A percentile compares a stretch with the other conserved stretches of the same genome.
Evolutionary conservation across 345 rosid genomes (phyloP).

Genomic region (Nasturtium officinale): DNA sequence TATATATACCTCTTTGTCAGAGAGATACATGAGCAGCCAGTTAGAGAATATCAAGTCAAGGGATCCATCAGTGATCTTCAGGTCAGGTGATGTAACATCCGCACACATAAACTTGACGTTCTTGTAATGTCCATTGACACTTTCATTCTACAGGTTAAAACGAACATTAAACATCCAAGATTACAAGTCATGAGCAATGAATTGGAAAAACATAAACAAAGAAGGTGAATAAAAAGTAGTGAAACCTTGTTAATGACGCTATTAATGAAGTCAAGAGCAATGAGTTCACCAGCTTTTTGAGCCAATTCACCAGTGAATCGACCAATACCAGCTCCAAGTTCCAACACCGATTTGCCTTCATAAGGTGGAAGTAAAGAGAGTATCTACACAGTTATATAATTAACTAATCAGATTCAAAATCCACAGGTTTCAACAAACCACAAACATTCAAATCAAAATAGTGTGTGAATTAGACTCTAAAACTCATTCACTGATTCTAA

Average conservation of each 20-base stretch:
- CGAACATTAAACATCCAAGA: conserved; percentile 1
- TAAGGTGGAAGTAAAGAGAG: conserved; percentile 82
- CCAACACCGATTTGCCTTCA: conserved; percentile 81
- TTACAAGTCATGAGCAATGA: conserved; percentile 1
- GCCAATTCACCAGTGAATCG: conserved; percentile 94
- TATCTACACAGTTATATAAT: conserved; percentile 43
- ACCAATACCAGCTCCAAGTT: conserved; percentile 95
- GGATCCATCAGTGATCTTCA: conserved; percentile 70
- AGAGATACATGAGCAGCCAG: conserved; percentile 97
- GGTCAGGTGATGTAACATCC: conserved; percentile 80
- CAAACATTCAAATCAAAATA: neutral
- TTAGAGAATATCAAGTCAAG: conserved; percentile 89
- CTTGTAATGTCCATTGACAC: conserved; percentile 72
- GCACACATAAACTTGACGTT: conserved; percentile 87
- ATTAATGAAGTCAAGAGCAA: conserved; percentile 90
- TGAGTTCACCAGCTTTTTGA: conserved; percentile 70
- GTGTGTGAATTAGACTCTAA: neutral
- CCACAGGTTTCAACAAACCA: neutral
- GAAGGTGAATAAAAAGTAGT: conserved; percentile 12
- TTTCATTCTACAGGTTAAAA: conserved; percentile 64
- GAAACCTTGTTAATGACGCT: conserved; percentile 81
- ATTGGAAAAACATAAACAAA: neutral
- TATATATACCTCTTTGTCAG: conserved; percentile 76
- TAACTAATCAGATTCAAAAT: neutral
- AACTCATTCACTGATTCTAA: neutral